Conservation (phyloP, 208 protist genomes). For the Leishmania gerbilli region DNA sequence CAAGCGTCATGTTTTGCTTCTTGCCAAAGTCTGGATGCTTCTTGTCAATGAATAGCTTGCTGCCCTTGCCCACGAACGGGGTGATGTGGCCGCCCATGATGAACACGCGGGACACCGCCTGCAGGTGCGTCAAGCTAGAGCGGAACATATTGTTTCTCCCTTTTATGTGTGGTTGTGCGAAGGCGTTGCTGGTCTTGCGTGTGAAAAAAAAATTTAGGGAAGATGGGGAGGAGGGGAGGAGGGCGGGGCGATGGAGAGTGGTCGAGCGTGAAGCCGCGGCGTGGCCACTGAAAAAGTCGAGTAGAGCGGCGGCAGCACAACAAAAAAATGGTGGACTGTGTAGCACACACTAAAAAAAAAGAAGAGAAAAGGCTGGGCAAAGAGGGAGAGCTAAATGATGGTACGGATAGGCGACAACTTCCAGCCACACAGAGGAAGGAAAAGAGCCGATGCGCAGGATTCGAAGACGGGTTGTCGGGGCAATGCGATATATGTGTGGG, state of each 20-base stretch:
- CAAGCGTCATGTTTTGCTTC: constrained; percentile 85
- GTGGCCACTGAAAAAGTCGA: not conserved
- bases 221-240: not conserved
- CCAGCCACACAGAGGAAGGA: not conserved
- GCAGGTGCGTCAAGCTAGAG: constrained; percentile 17
- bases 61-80: constrained; percentile 91
- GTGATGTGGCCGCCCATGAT: constrained; percentile 86
- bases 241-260: not conserved
- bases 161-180: not conserved
- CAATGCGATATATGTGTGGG: not conserved
- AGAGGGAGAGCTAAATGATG: not conserved
- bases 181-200: not conserved
- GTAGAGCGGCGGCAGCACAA: not conserved
- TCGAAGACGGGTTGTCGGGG: not conserved
- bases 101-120: constrained; percentile 62
- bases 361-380: too few species aligned
- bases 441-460: not conserved
- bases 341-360: too few species aligned
- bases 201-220: not conserved
- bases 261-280: not conserved
- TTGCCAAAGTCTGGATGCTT: constrained; percentile 91
- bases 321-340: not conserved
- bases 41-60: constrained; percentile 91
- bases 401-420: not conserved
- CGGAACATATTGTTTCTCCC: constrained; percentile 31